Percentiles rank a stretch among this genome's conserved stretches.
phyloP scores from a whole-genome alignment of 805 yeast species.

The Priceomyces castillae region DNA sequence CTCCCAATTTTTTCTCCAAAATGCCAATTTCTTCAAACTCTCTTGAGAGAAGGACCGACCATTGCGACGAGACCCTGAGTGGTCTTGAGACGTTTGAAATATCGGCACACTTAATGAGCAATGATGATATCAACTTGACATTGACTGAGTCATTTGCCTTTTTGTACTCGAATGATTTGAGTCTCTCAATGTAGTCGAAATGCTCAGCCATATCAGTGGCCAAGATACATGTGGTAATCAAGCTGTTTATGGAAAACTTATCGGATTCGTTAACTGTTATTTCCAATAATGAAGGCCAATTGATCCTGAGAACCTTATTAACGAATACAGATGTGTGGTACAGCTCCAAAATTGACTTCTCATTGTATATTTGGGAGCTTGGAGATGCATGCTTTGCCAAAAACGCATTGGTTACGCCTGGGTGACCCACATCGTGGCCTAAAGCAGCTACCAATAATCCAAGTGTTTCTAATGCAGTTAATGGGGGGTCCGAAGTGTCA shows the following conservation, averaged over 20 bases:
- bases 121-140: conserved; percentile 52
- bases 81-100: conserved; percentile 91
- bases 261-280: conserved; percentile 11
- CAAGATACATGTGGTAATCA: conserved; percentile 37
- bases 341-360: conserved; percentile 73
- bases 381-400: conserved; percentile 59
- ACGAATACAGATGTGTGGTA: conserved; percentile 71
- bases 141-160: conserved; percentile 17
- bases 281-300: conserved; percentile 35
- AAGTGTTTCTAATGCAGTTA: conserved; percentile 45
- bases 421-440: conserved; percentile 97
- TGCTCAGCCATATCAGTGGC: conserved; percentile 93
- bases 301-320: conserved; percentile 32
- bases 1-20: conserved; percentile 41
- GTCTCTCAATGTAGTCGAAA: conserved; percentile 59
- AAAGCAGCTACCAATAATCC: conserved; percentile 75
- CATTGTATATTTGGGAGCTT: conserved; percentile 58
- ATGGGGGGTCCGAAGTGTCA: conserved; percentile 21
- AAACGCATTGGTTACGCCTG: conserved; percentile 86
- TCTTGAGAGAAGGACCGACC: conserved; percentile 79
- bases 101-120: conserved; percentile 91
- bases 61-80: conserved; percentile 67
- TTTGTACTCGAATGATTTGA: conserved; percentile 32
- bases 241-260: conserved; percentile 19
- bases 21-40: conserved; percentile 70